phyloP scores from a whole-genome alignment of 139 green algal genomes.

The Coelastrella sp. region DNA sequence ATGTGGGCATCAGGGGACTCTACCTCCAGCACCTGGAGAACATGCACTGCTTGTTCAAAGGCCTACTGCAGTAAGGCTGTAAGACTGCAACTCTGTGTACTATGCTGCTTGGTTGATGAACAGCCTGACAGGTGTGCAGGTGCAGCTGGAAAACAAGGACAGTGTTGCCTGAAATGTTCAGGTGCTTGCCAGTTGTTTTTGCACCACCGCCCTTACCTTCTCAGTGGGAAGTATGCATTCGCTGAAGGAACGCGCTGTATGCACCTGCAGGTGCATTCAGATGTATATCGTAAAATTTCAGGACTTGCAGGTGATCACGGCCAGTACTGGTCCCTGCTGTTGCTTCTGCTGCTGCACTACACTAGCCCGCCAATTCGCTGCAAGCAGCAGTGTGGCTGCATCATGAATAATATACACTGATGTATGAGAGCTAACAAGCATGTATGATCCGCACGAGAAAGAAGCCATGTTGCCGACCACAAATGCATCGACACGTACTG shows the following conservation, averaged over 20 bases:
- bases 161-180: not conserved
- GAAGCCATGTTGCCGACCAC: not conserved
- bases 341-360: not conserved
- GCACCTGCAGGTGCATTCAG: slow-evolving; percentile 4
- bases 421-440: too few species aligned
- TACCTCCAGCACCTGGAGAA: slow-evolving; percentile 15
- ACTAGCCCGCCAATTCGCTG: too few species aligned
- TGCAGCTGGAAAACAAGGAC: too few species aligned
- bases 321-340: not conserved
- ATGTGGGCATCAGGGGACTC: slow-evolving; percentile 32
- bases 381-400: too few species aligned
- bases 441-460: too few species aligned
- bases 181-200: not conserved
- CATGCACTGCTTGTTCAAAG: not conserved
- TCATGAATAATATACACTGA: too few species aligned
- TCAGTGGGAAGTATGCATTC: slow-evolving; percentile 38
- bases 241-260: slow-evolving; percentile 16
- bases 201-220: not conserved
- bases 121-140: too few species aligned
- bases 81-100: not conserved
- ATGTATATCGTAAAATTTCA: too few species aligned
- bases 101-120: not conserved
- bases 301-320: too few species aligned
- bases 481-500: not conserved
- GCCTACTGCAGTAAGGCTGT: not conserved